Evolutionary conservation across 2,329 filamentous ascomycete species (phyloP), one percentile per base, ranked within the genome.

Genomic region (Zasmidium angulare): DNA sequence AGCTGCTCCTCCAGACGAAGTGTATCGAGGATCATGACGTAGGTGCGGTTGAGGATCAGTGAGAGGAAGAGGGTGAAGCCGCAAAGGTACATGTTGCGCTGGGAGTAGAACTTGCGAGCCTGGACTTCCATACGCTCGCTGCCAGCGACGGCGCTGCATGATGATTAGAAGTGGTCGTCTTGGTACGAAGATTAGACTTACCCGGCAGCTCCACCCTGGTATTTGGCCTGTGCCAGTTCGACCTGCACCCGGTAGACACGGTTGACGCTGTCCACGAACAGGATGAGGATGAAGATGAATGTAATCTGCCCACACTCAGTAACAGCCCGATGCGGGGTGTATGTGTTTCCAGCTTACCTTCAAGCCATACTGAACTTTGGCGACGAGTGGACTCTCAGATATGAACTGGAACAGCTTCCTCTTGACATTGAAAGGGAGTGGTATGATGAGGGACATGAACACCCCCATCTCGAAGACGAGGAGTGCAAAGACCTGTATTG

Each of bases 61-160:
- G 93, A 98, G 63, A 99, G 89, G 86, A 99, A 98, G 65, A 99
- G 89, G 3, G 95, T 99, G 84, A 99, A 99, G 70, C 95, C 95
- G 78, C 95, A 98, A 63, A 99, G 92, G 81, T 99, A 99, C 95
- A 99, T 99, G 87, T 99, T 99, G 78, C 95, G 93, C 82, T 99
- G 93, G 63, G 93, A 96, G 85, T 99, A 99, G 84, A 99, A 99
- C 81, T 99, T 99, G 84, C 95, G 92, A 66, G 95, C 93, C 79
- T 99, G 95, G 54, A 98, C 93, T 80, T 99, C 95, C 85, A 96
- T 92, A 66, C 95, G 93, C 76, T 98, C 95, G 74, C 91, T 89
- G 65, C 95, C 80, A 50, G 78, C 93, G 71, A 97, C 86, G 58
- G 83, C 81, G 73, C 89, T 86, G 68, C 23, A 54, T 2, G 19